These are phyloP conservation scores for Typha latifolia DNA, from an alignment of 176 grass and related monocot species.

Conservation along the genomic window DNA sequence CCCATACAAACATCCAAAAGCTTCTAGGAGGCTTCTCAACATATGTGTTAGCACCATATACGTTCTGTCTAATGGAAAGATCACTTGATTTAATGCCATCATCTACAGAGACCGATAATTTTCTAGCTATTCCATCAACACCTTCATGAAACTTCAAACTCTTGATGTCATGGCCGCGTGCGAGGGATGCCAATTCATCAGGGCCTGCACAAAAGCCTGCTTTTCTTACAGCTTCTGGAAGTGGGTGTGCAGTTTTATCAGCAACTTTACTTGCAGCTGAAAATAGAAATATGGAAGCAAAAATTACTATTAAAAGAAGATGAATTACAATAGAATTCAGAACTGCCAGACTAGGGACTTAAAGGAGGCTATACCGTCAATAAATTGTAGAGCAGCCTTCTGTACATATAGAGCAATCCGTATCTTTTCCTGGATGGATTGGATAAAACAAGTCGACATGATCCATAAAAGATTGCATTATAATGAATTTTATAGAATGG, in stretches of 20 bases:
- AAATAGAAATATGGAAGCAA: not conserved
- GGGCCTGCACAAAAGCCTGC: constrained; percentile 61
- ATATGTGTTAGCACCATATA: constrained; percentile 73
- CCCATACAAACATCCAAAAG: constrained; percentile 89
- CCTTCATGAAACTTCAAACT: constrained; percentile 46
- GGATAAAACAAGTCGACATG: constrained; percentile 6
- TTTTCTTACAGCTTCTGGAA: constrained; percentile 54
- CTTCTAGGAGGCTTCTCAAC: constrained; percentile 65
- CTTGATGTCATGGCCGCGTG: constrained; percentile 59
- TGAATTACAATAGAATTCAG: not conserved
- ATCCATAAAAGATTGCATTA: not conserved
- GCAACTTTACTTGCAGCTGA: constrained; percentile 45
- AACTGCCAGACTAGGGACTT: not conserved
- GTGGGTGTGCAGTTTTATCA: constrained; percentile 41
- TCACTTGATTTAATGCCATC: constrained; percentile 53
- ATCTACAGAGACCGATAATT: constrained; percentile 54
- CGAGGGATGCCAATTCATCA: constrained; percentile 68
- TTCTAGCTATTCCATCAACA: constrained; percentile 47
- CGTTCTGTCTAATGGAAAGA: constrained; percentile 34
- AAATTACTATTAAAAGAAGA: not conserved
- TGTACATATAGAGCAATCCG: constrained; percentile 77
- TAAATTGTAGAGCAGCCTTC: constrained; percentile 84
- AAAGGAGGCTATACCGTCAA: constrained; percentile 47
- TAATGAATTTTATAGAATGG: not conserved
- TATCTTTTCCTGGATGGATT: constrained; percentile 75